Evolutionary conservation across 1,284 basidiomycete species (phyloP).

Genomic region (Ceratobasidium sp.): DNA sequence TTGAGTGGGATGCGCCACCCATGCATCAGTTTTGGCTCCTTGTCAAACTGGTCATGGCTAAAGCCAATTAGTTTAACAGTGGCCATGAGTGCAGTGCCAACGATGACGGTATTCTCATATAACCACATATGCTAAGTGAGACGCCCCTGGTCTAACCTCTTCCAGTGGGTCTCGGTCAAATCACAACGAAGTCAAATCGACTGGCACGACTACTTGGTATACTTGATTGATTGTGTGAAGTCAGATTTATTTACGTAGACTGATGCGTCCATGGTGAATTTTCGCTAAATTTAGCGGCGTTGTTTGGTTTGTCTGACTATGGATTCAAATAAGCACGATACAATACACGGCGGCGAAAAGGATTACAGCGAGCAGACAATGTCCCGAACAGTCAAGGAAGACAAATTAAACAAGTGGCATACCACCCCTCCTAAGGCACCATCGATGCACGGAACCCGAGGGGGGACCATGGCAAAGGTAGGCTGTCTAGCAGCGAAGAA

Average conservation of each 20-base stretch:
- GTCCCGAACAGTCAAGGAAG: conserved; percentile 4
- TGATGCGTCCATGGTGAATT: background rate
- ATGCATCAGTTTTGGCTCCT: background rate
- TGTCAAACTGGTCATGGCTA: background rate
- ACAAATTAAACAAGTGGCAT: background rate
- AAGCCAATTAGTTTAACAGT: background rate
- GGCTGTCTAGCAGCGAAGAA: conserved; percentile 16
- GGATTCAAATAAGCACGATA: conserved; percentile 22
- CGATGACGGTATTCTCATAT: background rate
- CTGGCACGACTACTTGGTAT: background rate
- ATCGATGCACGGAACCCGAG: conserved; percentile 17
- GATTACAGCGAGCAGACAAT: conserved; percentile 39
- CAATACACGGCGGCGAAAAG: conserved; percentile 32
- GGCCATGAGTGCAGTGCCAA: background rate
- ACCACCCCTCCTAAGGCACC: conserved; percentile 16
- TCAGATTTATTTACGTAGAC: background rate
- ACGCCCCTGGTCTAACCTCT: background rate
- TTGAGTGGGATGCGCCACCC: conserved; percentile 1
- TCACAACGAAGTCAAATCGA: background rate
- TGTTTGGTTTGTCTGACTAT: background rate
- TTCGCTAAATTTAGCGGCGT: background rate
- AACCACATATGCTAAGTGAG: conserved; percentile 4
- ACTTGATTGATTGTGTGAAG: background rate
- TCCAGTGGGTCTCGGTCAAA: background rate
- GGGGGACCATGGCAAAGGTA: conserved; percentile 20